A percentile compares a stretch with the other conserved stretches of the same genome.
Conservation (phyloP, 108 stramenopile species). For the Licmophora abbreviata region DNA sequence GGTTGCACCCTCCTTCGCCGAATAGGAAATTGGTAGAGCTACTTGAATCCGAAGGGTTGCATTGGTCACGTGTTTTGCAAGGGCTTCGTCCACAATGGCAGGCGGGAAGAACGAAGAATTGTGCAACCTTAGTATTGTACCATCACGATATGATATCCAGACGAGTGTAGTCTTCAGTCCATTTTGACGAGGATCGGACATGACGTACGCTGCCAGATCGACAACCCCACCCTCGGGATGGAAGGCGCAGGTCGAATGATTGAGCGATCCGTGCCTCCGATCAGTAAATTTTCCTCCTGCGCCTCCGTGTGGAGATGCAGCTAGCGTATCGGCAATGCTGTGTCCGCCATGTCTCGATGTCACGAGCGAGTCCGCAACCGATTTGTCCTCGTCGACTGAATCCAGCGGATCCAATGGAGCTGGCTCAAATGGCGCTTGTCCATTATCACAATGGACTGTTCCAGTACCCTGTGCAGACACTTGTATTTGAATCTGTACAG, state of each 20-base stretch:
- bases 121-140: conserved; percentile 56
- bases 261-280: no score
- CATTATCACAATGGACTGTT: no score
- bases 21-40: background rate
- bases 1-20: background rate
- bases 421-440: conserved; percentile 8
- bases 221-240: conserved; percentile 28
- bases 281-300: background rate
- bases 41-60: background rate
- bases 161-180: conserved; percentile 19
- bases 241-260: conserved; percentile 7
- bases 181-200: conserved; percentile 5
- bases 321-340: background rate
- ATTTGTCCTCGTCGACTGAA: background rate
- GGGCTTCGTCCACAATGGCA: conserved; percentile 22
- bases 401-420: conserved; percentile 4
- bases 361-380: no score
- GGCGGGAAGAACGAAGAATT: conserved; percentile 59
- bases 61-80: background rate
- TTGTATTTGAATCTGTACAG: no score
- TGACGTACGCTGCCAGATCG: conserved; percentile 10
- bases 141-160: conserved; percentile 70
- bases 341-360: no score
- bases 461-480: no score
- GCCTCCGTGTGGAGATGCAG: background rate